Base-by-base conservation (phyloP, 108 stramenopile genomes). In the Nannochloropsis granulata region DNA sequence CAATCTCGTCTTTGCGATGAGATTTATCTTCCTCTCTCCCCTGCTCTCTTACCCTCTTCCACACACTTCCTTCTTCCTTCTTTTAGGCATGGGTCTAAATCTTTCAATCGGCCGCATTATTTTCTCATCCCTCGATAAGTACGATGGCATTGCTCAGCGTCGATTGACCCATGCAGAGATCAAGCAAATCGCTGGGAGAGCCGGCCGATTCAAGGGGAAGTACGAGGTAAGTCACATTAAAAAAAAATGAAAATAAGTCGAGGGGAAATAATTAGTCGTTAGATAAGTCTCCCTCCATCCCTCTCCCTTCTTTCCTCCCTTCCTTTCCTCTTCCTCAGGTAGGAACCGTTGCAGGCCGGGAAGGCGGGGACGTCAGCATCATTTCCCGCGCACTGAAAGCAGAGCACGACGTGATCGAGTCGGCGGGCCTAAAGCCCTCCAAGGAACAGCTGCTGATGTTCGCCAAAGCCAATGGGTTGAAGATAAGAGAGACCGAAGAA, bases 131-230 rank as follows among this genome's bases (percentile, higher is more conserved):
- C 88, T 96, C 78, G 92, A 88, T 84, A 96, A 96, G 85, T 89
- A 79, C 82, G 87, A 93, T 84, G 93, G 94, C 42, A 86, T 92
- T 25, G 79, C 84, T 45, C 88, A 91, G 25, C 85, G 91, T 16
- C 87, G 88, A 78, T 79, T 94, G 14, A 88, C 86, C 26, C 43
- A 23, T 10, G 78, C 45, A 23, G 90, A 93, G 84, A 85, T 95
- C 16, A 95, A 95, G 81, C 96, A 97, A 83, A 97, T 97, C 82
- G 92, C 91, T 34, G 96, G 96, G 9, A 84, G 96, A 14, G 96
- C 96, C 24, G 96, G 96, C 8, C 90, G 96, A 23, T 81, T 71
- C 10, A 71, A 71, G 56, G 56, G 56, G 11, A 71, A 71, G n/a
- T 71, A n/a, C n/a, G 1, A 71, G 56, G 56, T 71, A 71, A 7